Base-by-base conservation (phyloP, 768 basidiomycete species). In the Jaapia argillacea region DNA sequence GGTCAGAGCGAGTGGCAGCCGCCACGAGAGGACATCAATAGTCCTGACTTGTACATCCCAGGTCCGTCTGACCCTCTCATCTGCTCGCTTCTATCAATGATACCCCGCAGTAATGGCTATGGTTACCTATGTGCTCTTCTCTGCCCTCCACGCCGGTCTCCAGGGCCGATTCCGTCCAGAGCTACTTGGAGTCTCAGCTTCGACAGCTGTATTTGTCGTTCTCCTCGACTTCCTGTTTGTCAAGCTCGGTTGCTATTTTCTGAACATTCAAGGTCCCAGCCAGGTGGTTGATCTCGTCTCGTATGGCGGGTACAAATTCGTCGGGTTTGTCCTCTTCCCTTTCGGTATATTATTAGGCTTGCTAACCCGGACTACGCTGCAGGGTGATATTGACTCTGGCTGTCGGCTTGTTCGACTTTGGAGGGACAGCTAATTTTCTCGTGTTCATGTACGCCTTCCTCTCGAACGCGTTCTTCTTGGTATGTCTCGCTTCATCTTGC, bases 291-390 rank as follows among this genome's bases (percentile, higher is more conserved):
- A 96, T 56, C 63, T 98, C 39, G 64, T 96, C 24, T 87, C 93
- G 0, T 98, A 97, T 57, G 86, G 84, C 4, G 94, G 96, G 0
- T 98, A 98, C 66, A 98, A 99, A 58, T 98, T 99, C 54, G 88
- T 97, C 23, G 94, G 90, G 90, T 91, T 50, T 23, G 80, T 65
- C 2, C 1, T 21, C 31, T 23, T 33, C 16, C 31, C 16, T 10
- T 33, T n/a, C n/a, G n/a, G n/a, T n/a, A n/a, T n/a, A n/a, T n/a
- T n/a, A n/a, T n/a, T n/a, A n/a, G n/a, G n/a, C n/a, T n/a, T n/a
- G 31, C 31, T 10, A 33, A 33, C 31, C 37, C 20, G 37, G 10
- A 38, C 22, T 21, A 10, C 10, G 28, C 3, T n/a, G 5, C 48
- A 93, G 92, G 1, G 88, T 97, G 31, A 93, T 96, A 51, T 62